Base-by-base conservation (phyloP, 768 basidiomycete species). In the Tricholoma sp. region DNA sequence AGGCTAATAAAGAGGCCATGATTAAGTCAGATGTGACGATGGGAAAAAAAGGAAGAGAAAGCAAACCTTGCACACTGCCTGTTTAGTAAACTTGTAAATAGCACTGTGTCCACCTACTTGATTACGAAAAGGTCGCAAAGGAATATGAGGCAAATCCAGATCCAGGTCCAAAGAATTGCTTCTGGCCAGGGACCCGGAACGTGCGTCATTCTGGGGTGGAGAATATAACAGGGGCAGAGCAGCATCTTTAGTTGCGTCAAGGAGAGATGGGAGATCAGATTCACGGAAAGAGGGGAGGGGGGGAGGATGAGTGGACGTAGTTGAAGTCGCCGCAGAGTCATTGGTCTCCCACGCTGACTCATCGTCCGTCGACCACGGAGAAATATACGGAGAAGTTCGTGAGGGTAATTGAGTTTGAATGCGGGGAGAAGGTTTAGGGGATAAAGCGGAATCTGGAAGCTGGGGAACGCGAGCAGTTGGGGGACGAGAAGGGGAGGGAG, bases 31-130 rank as follows among this genome's bases (percentile, higher is more conserved):
- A 60, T 58, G 50, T 53, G 63, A 36, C 34, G 62, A 55, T 45
- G 45, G 17, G 29, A 58, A n/a, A 32, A 50, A 63, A 42, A 41
- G 33, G 52, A 54, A 62, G n/a, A n/a, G n/a, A n/a, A 42, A 55
- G 52, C 33, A 70, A 63, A 97, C 96, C 86, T 99, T 99, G 79
- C 97, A 99, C 13, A 99, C 94, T 7, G 97, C 96, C 61, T 94
- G 83, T 66, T 93, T 93, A 3, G 95, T 98, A 62, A 99, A 98
- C 67, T 95, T 94, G 74, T 98, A 98, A 64, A 99, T 97, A 55
- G 93, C 89, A 61, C 84, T 92, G 69, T 99, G 97, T 3, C 97
- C 97, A 41, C 97, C 97, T 31, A 99, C 97, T 73, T 98, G 95
- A 64, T 99, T 97, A 50, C 91, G 86, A 73, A 98, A 99, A 5